phyloP scores from a whole-genome alignment of 805 yeast species.

The Zygoascus tannicola region DNA sequence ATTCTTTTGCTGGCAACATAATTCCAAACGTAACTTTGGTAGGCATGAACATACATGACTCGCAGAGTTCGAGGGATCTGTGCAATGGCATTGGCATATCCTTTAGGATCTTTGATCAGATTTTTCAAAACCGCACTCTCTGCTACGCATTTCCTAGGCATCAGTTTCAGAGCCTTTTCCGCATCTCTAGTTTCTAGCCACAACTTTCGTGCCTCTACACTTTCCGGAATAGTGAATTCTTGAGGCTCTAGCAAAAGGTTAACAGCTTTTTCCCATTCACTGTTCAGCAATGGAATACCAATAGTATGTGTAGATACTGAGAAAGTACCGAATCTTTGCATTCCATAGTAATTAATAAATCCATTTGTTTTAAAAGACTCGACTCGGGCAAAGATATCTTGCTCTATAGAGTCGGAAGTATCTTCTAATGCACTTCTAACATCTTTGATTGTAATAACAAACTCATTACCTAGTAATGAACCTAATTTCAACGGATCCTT shows the following conservation, averaged over 20 bases:
- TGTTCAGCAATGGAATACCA: conserved; percentile 62
- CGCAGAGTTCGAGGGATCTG: conserved; percentile 86
- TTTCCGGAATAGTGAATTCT: conserved; percentile 71
- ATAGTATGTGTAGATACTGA: conserved; percentile 83
- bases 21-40: conserved; percentile 95
- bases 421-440: no score
- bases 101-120: conserved; percentile 42
- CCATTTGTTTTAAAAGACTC: conserved; percentile 56
- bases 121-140: conserved; percentile 63
- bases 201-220: conserved; percentile 68
- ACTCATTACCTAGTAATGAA: conserved; percentile 81
- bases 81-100: conserved; percentile 75
- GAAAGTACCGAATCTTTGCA: conserved; percentile 97
- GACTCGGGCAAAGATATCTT: conserved; percentile 44
- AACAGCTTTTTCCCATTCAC: conserved; percentile 73
- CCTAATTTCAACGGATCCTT: conserved; percentile 63
- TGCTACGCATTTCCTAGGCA: conserved; percentile 87
- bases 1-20: conserved; percentile 69
- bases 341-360: conserved; percentile 91
- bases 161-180: conserved; percentile 47
- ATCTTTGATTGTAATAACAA: conserved; percentile 74
- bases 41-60: conserved; percentile 95
- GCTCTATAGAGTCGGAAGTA: conserved; percentile 30
- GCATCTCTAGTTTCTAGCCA: conserved; percentile 76
- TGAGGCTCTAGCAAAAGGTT: conserved; percentile 78